phyloP scores from a whole-genome alignment of 768 basidiomycete genomes.

The Suillus sp. region DNA sequence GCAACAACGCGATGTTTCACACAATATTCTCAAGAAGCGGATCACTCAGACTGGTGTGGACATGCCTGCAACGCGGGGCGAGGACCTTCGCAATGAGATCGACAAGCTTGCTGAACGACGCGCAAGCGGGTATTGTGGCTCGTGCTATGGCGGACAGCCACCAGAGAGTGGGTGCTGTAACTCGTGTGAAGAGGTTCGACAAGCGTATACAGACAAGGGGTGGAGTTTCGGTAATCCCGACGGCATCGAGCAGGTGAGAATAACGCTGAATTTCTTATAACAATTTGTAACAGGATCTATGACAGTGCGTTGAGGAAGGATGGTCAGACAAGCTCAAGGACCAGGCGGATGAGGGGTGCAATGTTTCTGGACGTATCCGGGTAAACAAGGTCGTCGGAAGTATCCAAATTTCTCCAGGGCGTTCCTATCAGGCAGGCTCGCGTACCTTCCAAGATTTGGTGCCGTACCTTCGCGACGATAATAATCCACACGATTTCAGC shows the following conservation, averaged over 20 bases:
- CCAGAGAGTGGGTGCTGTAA: conserved; percentile 89
- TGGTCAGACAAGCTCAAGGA: conserved; percentile 94
- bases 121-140: conserved; percentile 80
- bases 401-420: conserved; percentile 92
- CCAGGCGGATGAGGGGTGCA: conserved; percentile 94
- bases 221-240: conserved; percentile 96
- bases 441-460: conserved; percentile 87
- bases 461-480: conserved; percentile 89
- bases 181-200: conserved; percentile 91
- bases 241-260: conserved; percentile 83
- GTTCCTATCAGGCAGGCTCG: conserved; percentile 87
- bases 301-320: conserved; percentile 87
- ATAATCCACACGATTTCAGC: conserved; percentile 90
- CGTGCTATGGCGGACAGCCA: conserved; percentile 87
- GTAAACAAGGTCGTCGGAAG: conserved; percentile 98
- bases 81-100: conserved; percentile 83
- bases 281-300: neutral
- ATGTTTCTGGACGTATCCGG: conserved; percentile 85
- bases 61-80: conserved; percentile 56
- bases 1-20: conserved; percentile 86
- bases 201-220: conserved; percentile 86
- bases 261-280: neutral
- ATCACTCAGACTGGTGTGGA: conserved; percentile 58
- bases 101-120: conserved; percentile 73
- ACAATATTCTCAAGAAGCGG: conserved; percentile 85